Base-by-base conservation (phyloP, 306 rosid genomes). In the Vigna reflexopilosa region DNA sequence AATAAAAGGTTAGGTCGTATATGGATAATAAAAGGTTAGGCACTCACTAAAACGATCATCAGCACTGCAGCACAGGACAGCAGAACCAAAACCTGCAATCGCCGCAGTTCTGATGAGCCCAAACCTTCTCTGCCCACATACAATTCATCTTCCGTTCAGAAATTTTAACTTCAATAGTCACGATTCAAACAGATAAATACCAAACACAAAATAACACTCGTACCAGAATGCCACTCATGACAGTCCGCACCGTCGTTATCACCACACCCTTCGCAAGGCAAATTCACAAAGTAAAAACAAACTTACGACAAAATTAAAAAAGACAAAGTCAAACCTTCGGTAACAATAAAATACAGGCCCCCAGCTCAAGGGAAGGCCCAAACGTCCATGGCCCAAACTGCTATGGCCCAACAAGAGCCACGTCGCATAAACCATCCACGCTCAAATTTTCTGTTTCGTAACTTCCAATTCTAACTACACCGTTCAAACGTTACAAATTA, bases 161-260 rank as follows among this genome's bases (percentile, higher is more conserved):
- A 0, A 45, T 10, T 44, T 0, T 2, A 6, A 24, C 50, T 12
- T 45, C 11, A 1, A 40, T 40, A 0, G 11, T 44, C 13, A 9
- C 1, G 2, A 19, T 20, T 71, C 4, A 2, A 17, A 32, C 20
- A 34, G n/a, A 17, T 2, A 63, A 34, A 76, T 58, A 26, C 4
- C 3, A 5, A 44, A 57, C 0, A 3, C 4, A 24, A 0, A 40
- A 56, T 26, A 26, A 4, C 1, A 2, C 4, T 15, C 44, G 16
- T 83, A 87, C 94, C 88, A 85, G 70, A 24, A 83, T 82, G n/a
- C 24, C 38, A 69, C 66, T 82, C 91, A 90, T 90, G 63, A 56
- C n/a, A 1, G 4, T 28, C 47, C 5, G 17, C 52, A 45, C 3
- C 1, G n/a, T 9, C 7, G 58, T 34, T 49, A 2, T 15, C 78